Evolutionary conservation across 805 yeast species (phyloP).

Genomic region (Starmera dryadoides): DNA sequence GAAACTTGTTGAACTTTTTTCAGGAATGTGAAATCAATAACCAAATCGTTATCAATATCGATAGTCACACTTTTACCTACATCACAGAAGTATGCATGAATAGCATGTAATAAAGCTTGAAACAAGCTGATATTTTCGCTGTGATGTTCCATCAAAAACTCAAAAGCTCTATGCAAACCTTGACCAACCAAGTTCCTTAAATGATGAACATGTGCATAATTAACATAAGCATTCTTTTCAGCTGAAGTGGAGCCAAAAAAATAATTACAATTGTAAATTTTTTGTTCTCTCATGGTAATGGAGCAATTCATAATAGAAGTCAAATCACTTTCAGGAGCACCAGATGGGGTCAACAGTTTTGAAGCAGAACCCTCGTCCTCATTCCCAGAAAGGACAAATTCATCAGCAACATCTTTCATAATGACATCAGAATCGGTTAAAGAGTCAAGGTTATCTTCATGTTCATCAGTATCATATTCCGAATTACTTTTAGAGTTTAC

Average conservation of each 20-base stretch:
- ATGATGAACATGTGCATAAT: conserved; percentile 50
- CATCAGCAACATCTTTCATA: conserved; percentile 35
- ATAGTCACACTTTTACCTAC: conserved; percentile 67
- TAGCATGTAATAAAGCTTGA: conserved; percentile 52
- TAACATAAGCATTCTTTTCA: conserved; percentile 33
- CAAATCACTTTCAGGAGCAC: conserved; percentile 23
- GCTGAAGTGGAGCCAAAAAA: conserved; percentile 50
- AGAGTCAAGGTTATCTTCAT: conserved; percentile 1
- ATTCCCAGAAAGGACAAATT: conserved; percentile 26
- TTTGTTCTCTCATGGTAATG: conserved; percentile 49
- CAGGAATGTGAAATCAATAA: conserved; percentile 47
- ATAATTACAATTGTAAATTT: conserved; percentile 57
- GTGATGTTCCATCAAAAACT: conserved; percentile 37
- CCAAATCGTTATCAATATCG: conserved; percentile 45
- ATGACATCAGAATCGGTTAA: conserved; percentile 8
- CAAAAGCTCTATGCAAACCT: conserved; percentile 51
- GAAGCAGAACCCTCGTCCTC: conserved; percentile 32
- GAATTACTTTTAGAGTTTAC: conserved; percentile 14
- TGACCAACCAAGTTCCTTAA: conserved; percentile 54
- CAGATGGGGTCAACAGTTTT: conserved; percentile 19
- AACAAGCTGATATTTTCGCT: conserved; percentile 61
- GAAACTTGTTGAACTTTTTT: conserved; percentile 56
- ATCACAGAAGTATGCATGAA: conserved; percentile 74
- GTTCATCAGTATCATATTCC: conserved; percentile 20
- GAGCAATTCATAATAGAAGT: conserved; percentile 46